Percentiles rank a stretch among this genome's conserved stretches.
These are phyloP conservation scores for Termitomyces sp. DNA, from an alignment of 768 basidiomycete genomes.

Conservation along the genomic window DNA sequence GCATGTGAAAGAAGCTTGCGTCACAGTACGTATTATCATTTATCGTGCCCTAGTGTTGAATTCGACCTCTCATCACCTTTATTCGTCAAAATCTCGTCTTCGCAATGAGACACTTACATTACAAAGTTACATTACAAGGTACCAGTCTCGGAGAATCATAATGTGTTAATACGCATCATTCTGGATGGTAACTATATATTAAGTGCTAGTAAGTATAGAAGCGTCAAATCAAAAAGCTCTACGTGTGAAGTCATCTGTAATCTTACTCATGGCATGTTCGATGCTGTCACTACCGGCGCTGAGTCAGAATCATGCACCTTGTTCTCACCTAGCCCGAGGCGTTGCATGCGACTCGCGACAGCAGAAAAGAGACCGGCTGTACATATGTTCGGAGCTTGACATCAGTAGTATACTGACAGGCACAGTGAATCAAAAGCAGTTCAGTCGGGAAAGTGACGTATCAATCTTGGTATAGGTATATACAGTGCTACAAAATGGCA, in stretches of 20 bases:
- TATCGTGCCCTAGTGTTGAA: neutral
- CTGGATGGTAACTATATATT: neutral
- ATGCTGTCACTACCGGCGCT: neutral
- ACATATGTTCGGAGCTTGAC: neutral
- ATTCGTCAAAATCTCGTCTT: neutral
- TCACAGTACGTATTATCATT: neutral
- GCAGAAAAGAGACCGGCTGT: too few relatives aligned
- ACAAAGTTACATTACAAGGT: neutral
- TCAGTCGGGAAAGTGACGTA: neutral
- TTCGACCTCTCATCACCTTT: neutral
- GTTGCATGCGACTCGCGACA: too few relatives aligned
- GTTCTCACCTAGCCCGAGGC: neutral
- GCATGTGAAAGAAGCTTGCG: neutral
- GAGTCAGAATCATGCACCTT: neutral
- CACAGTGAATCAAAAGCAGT: constrained; percentile 9
- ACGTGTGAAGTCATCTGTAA: neutral
- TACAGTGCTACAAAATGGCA: neutral
- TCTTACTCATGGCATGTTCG: neutral
- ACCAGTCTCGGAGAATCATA: neutral
- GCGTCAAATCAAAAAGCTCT: neutral
- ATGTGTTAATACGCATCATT: neutral
- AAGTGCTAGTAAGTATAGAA: neutral
- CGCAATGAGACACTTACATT: neutral
- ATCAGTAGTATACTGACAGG: constrained; percentile 2
- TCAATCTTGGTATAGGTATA: neutral